Evolutionary conservation across 192 early-diverging fungal species (phyloP), one percentile per base, ranked within the genome.

Genomic region (Mortierella hygrophila): DNA sequence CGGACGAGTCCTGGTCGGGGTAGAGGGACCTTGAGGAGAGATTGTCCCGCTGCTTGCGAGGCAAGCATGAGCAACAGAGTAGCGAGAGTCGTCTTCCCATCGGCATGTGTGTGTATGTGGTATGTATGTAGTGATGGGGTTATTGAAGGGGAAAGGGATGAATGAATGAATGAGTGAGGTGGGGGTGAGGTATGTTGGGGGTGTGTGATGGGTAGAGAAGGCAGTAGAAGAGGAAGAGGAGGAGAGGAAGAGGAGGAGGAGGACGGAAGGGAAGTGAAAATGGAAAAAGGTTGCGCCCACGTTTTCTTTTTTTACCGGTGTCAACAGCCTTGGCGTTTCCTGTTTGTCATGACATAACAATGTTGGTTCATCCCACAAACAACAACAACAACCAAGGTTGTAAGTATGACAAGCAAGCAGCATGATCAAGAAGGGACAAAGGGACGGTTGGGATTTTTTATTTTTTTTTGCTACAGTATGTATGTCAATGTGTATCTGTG

Each of bases 31-130:
- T 40, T 16, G 84, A 77, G 0, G 79, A 78, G 38, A 86, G 79
- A 63, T 86, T 86, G 84, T 86, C 84, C 3, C 79, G 70, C 57
- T 80, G 84, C 41, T 86, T 86, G 44, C 70, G 74, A 49, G 84
- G 84, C 6, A 86, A 75, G 60, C 84, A 86, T 21, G 84, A 46
- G 40, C 78, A 86, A 68, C 80, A 70, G 3, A 81, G 26, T 32
- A 65, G 26, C 6, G 78, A 69, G 4, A 86, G 75, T 46, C 40
- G 68, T 16, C 75, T 73, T 38, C 71, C 75, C 84, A 86, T 85
- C 42, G 18, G 20, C 37, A 44, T 46, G 41, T 40, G 40, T 81
- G 26, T 65, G 46, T 68, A 52, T 16, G 70, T 52, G 49, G 55
- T 37, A 41, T 54, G 47, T 68, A 29, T 49, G 57, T 47, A 52